Evolutionary conservation across 2,329 filamentous ascomycete species (phyloP), one percentile per base, ranked within the genome.

Genomic region (Apiospora malaysiana): DNA sequence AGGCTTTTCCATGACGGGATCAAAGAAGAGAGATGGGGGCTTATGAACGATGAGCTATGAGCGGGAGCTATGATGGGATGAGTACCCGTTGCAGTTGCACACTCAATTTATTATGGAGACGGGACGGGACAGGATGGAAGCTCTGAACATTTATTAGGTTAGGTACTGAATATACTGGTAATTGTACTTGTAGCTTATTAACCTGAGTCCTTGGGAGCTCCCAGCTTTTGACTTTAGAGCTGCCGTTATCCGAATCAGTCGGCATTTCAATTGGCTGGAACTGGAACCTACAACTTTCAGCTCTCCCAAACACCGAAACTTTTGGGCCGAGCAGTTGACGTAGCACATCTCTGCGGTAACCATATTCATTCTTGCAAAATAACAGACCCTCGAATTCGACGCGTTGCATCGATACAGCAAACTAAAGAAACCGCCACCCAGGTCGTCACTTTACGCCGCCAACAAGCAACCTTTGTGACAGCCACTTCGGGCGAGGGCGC

Each of bases 201-300:
- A n/a, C n/a, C n/a, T 46, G 45, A 18, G 16, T 46, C 18, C 45
- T 40, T 42, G 59, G 40, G n/a, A 43, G 40, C 65, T 67, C 65
- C 65, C 45, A 67, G 40, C 65, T 67, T 67, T 27, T 67, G 42
- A 37, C 63, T 45, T 27, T n/a, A 66, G 16, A 66, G 21, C 63
- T 66, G 42, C 63, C 9, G 18, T 25, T 27, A 56, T 25, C 23
- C 49, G 47, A 51, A 4, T 51, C 47, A 51, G 47, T 51, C 2
- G 21, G 46, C 47, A 25, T 6, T 51, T 51, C 23, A 51, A 51
- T 51, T 51, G 47, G 47, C 47, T 23, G 21, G 43, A 16, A 45
- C 47, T n/a, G n/a, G 32, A 32, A 49, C 23, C 23, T 51, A 14
- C 27, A 42, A 42, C 4, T 7, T 27, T 27, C 12, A 25, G 18